Evolutionary conservation across 305 asterid species (phyloP).

Genomic region (Fraxinus ornus): DNA sequence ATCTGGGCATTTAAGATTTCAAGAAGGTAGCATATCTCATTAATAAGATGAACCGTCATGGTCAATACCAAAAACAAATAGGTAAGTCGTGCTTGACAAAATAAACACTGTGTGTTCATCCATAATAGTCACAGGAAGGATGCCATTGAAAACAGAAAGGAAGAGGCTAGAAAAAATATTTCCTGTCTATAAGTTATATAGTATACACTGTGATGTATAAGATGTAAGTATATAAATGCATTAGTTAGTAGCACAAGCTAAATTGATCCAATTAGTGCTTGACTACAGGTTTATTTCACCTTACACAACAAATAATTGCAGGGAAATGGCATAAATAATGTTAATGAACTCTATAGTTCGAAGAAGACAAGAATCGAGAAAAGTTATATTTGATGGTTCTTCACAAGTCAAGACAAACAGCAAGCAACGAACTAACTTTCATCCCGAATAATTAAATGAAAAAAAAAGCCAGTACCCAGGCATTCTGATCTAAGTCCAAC

Average conservation of each 20-base stretch:
- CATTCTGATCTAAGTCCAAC: background rate
- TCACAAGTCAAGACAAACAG: background rate
- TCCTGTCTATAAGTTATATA: background rate
- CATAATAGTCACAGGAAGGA: background rate
- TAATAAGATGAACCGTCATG: background rate
- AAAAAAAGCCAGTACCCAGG: background rate
- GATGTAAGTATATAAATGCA: background rate
- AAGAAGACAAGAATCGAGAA: background rate
- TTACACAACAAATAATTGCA: background rate
- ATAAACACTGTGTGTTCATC: background rate
- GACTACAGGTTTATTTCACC: background rate
- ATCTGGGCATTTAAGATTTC: background rate
- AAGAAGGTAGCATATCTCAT: background rate
- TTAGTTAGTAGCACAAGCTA: background rate
- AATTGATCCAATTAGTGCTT: background rate
- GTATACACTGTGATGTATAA: background rate
- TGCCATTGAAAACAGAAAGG: background rate
- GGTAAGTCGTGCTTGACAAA: background rate
- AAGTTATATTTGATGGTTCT: background rate
- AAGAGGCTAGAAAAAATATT: background rate
- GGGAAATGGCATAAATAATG: background rate
- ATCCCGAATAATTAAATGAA: background rate
- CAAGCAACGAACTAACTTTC: background rate
- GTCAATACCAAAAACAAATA: background rate
- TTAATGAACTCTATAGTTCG: background rate